Percentiles rank a stretch among this genome's conserved stretches.
Conservation (phyloP, 1,139 yeast species). For the Sugiyamaella pinicola region DNA sequence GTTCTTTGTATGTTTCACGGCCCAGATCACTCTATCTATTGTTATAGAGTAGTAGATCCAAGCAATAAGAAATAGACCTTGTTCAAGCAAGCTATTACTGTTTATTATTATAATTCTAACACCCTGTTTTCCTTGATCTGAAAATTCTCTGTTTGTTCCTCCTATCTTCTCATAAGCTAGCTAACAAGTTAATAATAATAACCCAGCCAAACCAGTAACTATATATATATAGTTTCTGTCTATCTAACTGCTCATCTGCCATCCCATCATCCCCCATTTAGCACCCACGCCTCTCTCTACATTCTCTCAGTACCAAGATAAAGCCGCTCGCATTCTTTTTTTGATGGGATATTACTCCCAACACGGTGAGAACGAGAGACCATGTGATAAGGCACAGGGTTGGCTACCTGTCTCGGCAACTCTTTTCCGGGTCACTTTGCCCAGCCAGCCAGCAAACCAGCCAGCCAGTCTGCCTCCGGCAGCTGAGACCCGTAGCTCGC, state of each 20-base stretch:
- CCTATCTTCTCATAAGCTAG: too few relatives aligned
- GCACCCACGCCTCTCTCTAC: neutral
- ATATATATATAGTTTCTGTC: neutral
- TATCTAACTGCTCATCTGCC: conserved; percentile 7
- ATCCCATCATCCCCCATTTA: neutral
- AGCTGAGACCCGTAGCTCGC: too few relatives aligned
- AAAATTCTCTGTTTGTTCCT: too few relatives aligned
- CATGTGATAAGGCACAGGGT: conserved; percentile 15
- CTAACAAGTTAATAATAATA: neutral
- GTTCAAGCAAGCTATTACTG: too few relatives aligned
- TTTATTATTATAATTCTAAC: too few relatives aligned
- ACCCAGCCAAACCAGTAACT: neutral
- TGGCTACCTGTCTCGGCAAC: neutral
- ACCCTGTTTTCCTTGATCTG: too few relatives aligned
- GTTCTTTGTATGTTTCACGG: too few relatives aligned
- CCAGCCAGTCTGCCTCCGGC: neutral
- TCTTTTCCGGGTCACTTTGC: neutral
- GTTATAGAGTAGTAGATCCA: too few relatives aligned
- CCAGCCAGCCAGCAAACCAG: neutral
- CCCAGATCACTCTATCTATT: too few relatives aligned
- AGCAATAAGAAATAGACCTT: too few relatives aligned
- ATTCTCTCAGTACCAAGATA: neutral
- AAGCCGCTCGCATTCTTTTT: conserved; percentile 2
- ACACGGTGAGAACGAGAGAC: conserved; percentile 10
- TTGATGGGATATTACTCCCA: conserved; percentile 8